Percentiles rank a stretch among this genome's conserved stretches.
phyloP scores from a whole-genome alignment of 2,329 filamentous ascomycete genomes.

The Diaporthe citrichinensis region DNA sequence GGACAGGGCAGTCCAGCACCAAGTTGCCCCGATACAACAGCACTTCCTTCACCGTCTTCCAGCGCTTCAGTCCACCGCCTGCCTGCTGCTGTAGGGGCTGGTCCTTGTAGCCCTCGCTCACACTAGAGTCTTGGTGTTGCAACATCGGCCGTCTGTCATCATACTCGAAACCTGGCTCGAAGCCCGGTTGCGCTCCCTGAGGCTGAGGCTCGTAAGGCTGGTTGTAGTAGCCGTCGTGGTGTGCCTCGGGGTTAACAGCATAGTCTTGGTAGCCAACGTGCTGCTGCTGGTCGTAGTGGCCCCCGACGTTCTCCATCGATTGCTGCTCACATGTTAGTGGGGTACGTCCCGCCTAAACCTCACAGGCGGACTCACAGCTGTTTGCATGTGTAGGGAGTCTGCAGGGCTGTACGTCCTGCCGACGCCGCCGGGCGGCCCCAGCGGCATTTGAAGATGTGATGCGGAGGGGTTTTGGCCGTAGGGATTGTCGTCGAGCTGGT shows the following conservation, averaged over 20 bases:
- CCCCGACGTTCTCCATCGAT: constrained; percentile 66
- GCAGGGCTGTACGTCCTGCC: constrained; percentile 69
- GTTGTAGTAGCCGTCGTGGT: constrained; percentile 90
- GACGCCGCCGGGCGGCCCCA: constrained; percentile 59
- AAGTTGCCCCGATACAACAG: constrained; percentile 96
- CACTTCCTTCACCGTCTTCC: constrained; percentile 99
- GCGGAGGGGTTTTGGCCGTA: constrained; percentile 65
- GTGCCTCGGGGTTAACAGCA: constrained; percentile 83
- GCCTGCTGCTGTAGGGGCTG: constrained; percentile 59
- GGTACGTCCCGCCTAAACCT: not conserved
- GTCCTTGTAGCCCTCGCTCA: constrained; percentile 62
- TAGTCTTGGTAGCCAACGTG: constrained; percentile 66
- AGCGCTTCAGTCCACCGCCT: constrained; percentile 80
- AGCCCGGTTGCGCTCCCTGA: constrained; percentile 66
- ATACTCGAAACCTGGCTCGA: constrained; percentile 76
- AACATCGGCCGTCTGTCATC: constrained; percentile 85
- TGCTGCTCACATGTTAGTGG: constrained; percentile 55
- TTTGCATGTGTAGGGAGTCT: constrained; percentile 86
- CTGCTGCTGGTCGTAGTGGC: constrained; percentile 58
- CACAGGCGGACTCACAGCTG: constrained; percentile 74
- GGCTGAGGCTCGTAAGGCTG: constrained; percentile 82
- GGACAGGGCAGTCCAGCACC: constrained; percentile 95
- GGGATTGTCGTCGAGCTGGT: constrained; percentile 85
- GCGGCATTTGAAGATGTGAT: constrained; percentile 77
- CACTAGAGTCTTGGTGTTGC: constrained; percentile 68